Conservation (phyloP, 2,329 filamentous ascomycete genomes). For the Botrytis pseudocinerea region DNA sequence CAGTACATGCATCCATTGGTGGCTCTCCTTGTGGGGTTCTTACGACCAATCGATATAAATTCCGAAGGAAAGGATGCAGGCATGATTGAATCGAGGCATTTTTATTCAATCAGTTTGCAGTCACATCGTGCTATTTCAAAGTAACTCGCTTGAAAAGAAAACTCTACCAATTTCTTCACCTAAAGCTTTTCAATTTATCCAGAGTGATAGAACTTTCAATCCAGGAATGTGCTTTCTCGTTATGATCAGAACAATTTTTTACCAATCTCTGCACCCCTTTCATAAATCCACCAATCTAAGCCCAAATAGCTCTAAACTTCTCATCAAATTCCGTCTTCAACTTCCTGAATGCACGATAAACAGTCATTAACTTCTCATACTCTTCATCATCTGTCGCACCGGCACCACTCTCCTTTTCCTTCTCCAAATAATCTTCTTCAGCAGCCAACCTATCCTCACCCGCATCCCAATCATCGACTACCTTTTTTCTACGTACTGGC, state of each 20-base stretch:
- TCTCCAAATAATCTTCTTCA: conserved; percentile 39
- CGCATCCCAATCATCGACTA: conserved; percentile 54
- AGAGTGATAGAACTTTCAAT: neutral
- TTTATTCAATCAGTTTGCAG: neutral
- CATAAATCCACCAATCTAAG: conserved; percentile 29
- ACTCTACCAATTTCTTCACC: neutral
- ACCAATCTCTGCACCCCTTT: neutral
- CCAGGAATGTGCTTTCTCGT: neutral
- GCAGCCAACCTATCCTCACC: conserved; percentile 45
- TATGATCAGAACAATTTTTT: neutral
- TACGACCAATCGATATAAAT: neutral
- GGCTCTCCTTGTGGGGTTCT: neutral
- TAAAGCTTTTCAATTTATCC: neutral
- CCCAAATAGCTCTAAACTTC: conserved; percentile 52
- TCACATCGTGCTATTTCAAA: neutral
- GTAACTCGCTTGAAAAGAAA: neutral
- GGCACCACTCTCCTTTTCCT: conserved; percentile 41
- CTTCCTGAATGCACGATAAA: conserved; percentile 59
- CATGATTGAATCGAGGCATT: neutral
- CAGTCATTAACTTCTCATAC: conserved; percentile 52
- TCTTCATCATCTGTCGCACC: conserved; percentile 42
- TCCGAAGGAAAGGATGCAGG: neutral
- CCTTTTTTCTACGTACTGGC: conserved; percentile 38
- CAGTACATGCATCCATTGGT: too few species aligned
- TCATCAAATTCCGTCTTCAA: conserved; percentile 61